Evolutionary conservation across 768 basidiomycete species (phyloP).

Genomic region (Lactarius psammicola): DNA sequence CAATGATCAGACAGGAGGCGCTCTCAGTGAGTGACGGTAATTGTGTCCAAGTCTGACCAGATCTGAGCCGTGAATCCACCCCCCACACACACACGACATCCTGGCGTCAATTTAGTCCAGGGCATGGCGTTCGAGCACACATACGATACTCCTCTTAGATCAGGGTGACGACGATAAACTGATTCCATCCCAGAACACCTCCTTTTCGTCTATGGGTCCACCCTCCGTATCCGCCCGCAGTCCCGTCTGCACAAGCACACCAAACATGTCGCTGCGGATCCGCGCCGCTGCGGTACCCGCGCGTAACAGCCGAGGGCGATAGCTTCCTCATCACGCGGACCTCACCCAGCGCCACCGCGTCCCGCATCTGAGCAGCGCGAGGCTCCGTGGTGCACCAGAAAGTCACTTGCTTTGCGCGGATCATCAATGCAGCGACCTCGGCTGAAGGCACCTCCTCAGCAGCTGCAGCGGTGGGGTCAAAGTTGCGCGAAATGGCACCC

Average conservation of each 20-base stretch:
- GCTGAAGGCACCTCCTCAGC: too few species aligned
- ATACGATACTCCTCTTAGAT: neutral
- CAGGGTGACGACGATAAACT: neutral
- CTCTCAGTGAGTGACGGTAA: too few species aligned
- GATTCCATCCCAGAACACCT: slow-evolving; percentile 10
- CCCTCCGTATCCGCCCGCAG: neutral
- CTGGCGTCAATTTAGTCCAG: too few species aligned
- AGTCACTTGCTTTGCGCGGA: neutral
- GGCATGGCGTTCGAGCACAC: too few species aligned
- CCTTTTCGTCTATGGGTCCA: too few species aligned
- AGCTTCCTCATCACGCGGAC: slow-evolving; percentile 7
- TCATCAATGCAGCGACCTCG: neutral
- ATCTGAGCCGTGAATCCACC: neutral
- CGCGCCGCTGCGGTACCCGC: neutral
- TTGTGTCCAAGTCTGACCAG: neutral
- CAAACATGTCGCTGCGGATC: neutral
- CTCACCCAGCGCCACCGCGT: slow-evolving; percentile 1
- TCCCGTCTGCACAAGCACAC: neutral
- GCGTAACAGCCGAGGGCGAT: neutral
- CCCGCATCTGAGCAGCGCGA: neutral
- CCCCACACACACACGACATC: too few species aligned
- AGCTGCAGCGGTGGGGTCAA: neutral
- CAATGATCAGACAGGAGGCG: too few species aligned
- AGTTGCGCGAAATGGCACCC: neutral
- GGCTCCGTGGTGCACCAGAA: neutral